These are phyloP conservation scores for Colletotrichum truncatum DNA, from an alignment of 2,329 filamentous ascomycete genomes.

Conservation along the genomic window DNA sequence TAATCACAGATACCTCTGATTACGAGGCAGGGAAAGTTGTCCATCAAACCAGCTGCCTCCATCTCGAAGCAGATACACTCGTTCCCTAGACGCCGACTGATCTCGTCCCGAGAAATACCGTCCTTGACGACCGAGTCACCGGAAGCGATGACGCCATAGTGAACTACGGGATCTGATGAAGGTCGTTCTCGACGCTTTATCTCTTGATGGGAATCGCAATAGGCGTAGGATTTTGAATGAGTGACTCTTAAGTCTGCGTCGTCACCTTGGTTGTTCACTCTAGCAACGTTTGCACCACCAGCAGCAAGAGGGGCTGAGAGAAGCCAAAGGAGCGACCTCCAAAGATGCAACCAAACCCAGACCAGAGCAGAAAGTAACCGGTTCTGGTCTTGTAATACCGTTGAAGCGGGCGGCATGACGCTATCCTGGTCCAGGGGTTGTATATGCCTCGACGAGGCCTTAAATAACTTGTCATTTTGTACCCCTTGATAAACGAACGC, in stretches of 20 bases:
- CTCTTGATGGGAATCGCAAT: conserved; percentile 12
- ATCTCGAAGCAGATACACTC: conserved; percentile 32
- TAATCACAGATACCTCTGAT: conserved; percentile 42
- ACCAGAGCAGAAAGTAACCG: too few species aligned
- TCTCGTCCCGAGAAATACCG: conserved; percentile 39
- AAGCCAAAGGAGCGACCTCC: too few species aligned
- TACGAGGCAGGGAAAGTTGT: conserved; percentile 34
- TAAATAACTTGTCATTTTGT: conserved; percentile 29
- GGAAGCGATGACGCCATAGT: conserved; percentile 39
- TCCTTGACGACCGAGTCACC: conserved; percentile 47
- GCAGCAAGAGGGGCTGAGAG: too few species aligned
- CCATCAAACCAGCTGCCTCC: conserved; percentile 33
- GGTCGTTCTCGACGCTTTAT: neutral
- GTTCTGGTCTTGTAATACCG: too few species aligned
- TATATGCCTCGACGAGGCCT: conserved; percentile 17
- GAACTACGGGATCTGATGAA: conserved; percentile 19
- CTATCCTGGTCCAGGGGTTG: neutral
- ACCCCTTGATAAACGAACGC: conserved; percentile 23
- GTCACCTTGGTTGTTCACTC: too few species aligned
- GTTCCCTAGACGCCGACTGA: conserved; percentile 32
- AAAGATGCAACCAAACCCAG: too few species aligned
- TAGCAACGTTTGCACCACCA: too few species aligned
- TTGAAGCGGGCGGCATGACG: too few species aligned
- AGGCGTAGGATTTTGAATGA: conserved; percentile 1
- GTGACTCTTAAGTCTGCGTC: too few species aligned